These are phyloP conservation scores for Termitomyces eurrhizus DNA, from an alignment of 768 basidiomycete species.

Conservation along the genomic window DNA sequence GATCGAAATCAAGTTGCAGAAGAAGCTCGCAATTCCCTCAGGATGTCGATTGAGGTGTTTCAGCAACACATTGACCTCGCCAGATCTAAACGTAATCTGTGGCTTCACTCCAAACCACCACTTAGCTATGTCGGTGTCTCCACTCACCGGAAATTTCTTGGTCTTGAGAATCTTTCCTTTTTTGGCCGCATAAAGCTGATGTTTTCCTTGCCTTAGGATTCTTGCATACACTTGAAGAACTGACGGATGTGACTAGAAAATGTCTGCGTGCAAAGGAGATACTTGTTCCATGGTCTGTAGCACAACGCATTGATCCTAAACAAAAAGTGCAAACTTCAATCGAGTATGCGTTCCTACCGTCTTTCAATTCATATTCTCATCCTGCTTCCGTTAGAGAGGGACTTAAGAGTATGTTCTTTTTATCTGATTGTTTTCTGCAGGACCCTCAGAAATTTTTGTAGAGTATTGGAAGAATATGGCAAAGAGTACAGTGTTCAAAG, in stretches of 20 bases:
- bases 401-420: not conserved
- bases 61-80: not conserved
- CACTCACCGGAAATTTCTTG: not conserved
- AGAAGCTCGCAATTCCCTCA: not conserved
- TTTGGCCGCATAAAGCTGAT: not conserved
- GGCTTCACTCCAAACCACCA: not conserved
- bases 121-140: constrained; percentile 1
- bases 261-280: not conserved
- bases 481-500: constrained; percentile 3
- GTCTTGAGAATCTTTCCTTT: not conserved
- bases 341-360: not conserved
- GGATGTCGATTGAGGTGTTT: not conserved
- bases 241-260: not conserved
- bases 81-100: not conserved
- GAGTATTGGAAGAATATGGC: constrained; percentile 6
- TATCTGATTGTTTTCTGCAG: not conserved
- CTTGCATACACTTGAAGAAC: not conserved
- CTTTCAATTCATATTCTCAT: not conserved
- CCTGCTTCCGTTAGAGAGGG: not conserved
- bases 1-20: not conserved
- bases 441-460: not conserved
- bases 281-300: constrained; percentile 5
- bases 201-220: not conserved
- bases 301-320: constrained; percentile 3
- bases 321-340: not conserved